These are phyloP conservation scores for Lipomyces yamadae DNA, from an alignment of 805 yeast species.

Conservation along the genomic window DNA sequence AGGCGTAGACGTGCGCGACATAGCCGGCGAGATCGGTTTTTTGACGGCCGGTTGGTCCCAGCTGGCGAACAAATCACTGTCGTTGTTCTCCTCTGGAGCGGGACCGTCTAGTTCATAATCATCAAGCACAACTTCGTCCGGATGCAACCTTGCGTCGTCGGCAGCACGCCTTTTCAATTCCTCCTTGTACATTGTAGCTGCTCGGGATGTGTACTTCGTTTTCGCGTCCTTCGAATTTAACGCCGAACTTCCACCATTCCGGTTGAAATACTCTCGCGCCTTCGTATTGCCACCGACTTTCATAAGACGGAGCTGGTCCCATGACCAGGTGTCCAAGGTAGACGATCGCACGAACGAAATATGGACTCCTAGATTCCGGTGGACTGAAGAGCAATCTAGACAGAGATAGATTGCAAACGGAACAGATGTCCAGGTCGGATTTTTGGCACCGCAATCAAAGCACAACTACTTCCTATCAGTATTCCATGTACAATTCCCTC, in stretches of 20 bases:
- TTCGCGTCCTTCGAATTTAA: slow-evolving; percentile 67
- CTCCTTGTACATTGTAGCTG: slow-evolving; percentile 80
- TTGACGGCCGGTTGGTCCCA: slow-evolving; percentile 79
- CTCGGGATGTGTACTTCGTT: slow-evolving; percentile 77
- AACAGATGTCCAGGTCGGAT: slow-evolving; percentile 98
- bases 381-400: slow-evolving; percentile 93
- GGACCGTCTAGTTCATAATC: slow-evolving; percentile 21
- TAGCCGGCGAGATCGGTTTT: slow-evolving; percentile 49
- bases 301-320: slow-evolving; percentile 86
- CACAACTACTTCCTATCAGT: slow-evolving; percentile 52
- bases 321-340: slow-evolving; percentile 91
- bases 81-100: slow-evolving; percentile 40
- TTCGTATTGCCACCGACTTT: slow-evolving; percentile 90
- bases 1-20: slow-evolving; percentile 49
- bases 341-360: slow-evolving; percentile 93
- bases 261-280: slow-evolving; percentile 80
- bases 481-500: neutral
- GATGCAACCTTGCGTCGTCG: slow-evolving; percentile 65
- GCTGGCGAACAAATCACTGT: slow-evolving; percentile 87
- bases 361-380: slow-evolving; percentile 95
- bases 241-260: slow-evolving; percentile 82
- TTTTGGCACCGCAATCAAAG: slow-evolving; percentile 91
- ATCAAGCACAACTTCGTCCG: slow-evolving; percentile 73
- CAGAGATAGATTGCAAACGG: slow-evolving; percentile 94
- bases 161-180: slow-evolving; percentile 72